Percentiles rank a stretch among this genome's conserved stretches.
These are phyloP conservation scores for Podaxis sp. DNA, from an alignment of 768 basidiomycete genomes.

Conservation along the genomic window DNA sequence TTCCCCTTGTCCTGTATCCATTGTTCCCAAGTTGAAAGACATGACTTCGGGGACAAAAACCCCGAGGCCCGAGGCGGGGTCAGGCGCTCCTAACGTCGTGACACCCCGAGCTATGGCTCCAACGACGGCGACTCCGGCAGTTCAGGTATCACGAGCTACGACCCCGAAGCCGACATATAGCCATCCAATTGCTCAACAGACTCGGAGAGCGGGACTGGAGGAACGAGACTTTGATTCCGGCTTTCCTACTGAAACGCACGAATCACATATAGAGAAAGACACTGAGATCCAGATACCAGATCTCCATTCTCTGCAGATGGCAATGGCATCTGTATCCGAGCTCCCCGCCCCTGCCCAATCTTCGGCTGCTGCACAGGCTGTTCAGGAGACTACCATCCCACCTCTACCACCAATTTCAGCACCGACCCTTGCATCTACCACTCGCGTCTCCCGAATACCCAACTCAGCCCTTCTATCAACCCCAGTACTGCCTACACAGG, in stretches of 20 bases:
- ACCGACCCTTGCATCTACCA: neutral
- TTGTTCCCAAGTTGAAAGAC: neutral
- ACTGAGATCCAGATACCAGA: neutral
- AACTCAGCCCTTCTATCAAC: neutral
- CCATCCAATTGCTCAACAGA: too few species aligned
- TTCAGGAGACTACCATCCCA: neutral
- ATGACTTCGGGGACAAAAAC: neutral
- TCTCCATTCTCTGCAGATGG: neutral
- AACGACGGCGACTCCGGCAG: neutral
- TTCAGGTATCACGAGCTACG: neutral
- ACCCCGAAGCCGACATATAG: neutral
- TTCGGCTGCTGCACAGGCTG: neutral
- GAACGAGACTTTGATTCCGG: neutral
- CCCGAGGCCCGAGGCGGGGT: neutral
- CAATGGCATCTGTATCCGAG: neutral
- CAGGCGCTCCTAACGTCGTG: neutral
- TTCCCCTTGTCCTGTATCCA: neutral
- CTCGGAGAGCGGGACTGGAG: neutral
- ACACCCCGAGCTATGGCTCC: neutral
- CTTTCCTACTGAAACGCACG: neutral
- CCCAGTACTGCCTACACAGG: neutral
- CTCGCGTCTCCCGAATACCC: neutral
- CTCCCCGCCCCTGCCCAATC: neutral
- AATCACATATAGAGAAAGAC: neutral
- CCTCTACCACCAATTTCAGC: neutral